Base-by-base conservation (phyloP, 257 asterid genomes). In the Gentiana straminea region DNA sequence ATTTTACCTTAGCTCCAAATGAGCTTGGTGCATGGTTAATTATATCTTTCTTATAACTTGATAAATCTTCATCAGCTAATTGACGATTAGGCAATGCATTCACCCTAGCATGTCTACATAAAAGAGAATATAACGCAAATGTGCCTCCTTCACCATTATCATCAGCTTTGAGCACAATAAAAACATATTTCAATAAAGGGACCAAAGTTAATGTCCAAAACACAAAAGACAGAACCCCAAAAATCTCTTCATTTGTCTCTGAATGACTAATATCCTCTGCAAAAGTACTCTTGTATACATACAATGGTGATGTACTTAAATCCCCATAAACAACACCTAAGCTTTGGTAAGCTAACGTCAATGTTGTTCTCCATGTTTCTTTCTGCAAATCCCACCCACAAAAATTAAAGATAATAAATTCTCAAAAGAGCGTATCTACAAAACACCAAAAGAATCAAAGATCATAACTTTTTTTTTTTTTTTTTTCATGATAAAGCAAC, bases 131-230 rank as follows among this genome's bases (percentile, higher is more conserved):
- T 32, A 75, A 64, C 33, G 81, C 81, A 65, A 75, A 75, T 15
- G 81, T 62, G 50, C 78, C 78, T 56, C 81, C 75, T 73, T 73
- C 79, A 15, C 79, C 79, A 49, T 62, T 73, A 55, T 73, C 79
- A 63, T 69, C 74, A 12, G 79, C 75, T 9, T 69, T 35, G 60
- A 73, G 52, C 32, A 68, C 75, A 35, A 73, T 57, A 32, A 64
- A 68, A 13, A 52, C 58, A 63, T 73, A 73, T 57, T 73, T 73
- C 49, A 59, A 63, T 47, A 73, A 70, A 58, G 79, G 66, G 55
- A 73, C 58, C 49, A 73, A 62, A 13, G 75, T 73, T 41, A 73
- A 45, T 34, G 79, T 73, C 79, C 79, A 73, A 67, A 73, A 73
- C 58, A 73, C 64, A 68, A 73, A 64, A 34, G 75, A 73, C 41